These are phyloP conservation scores for Triticum monococcum DNA, from an alignment of 176 grass and related monocot species.

Conservation along the genomic window DNA sequence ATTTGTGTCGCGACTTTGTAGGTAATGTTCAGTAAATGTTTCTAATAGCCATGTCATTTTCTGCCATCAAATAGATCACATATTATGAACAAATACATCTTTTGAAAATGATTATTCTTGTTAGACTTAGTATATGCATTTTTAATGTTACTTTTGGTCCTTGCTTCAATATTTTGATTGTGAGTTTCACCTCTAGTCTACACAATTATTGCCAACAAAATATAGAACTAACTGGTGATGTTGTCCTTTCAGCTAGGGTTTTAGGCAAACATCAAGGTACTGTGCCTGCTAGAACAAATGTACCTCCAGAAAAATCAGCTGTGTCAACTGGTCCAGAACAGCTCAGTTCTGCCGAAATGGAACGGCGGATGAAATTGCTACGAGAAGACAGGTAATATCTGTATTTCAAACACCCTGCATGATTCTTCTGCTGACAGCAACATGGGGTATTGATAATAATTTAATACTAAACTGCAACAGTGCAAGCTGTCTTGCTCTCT, in stretches of 20 bases:
- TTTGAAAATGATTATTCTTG: neutral
- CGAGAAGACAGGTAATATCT: conserved; percentile 81
- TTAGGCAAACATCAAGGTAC: conserved; percentile 69
- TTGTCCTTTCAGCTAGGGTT: conserved; percentile 63
- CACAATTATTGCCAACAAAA: conserved; percentile 18
- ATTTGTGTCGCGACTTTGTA: conserved; percentile 76
- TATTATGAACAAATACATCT: neutral
- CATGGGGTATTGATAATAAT: neutral
- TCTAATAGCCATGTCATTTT: neutral
- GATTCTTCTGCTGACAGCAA: neutral
- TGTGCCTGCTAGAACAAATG: conserved; percentile 42
- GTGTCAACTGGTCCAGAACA: conserved; percentile 58
- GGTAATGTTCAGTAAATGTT: conserved; percentile 50
- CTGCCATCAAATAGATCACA: neutral
- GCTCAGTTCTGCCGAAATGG: conserved; percentile 73
- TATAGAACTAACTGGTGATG: conserved; percentile 4
- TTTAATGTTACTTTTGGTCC: conserved; percentile 12
- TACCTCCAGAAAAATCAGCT: conserved; percentile 54
- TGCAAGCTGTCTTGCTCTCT: neutral
- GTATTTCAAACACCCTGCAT: neutral
- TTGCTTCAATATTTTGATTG: neutral
- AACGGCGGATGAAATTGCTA: conserved; percentile 80
- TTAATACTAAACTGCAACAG: neutral
- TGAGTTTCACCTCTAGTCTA: conserved; percentile 7
- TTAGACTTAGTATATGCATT: neutral